Conservation (phyloP, 1,139 yeast genomes). For the Magnusiomyces ingens region DNA sequence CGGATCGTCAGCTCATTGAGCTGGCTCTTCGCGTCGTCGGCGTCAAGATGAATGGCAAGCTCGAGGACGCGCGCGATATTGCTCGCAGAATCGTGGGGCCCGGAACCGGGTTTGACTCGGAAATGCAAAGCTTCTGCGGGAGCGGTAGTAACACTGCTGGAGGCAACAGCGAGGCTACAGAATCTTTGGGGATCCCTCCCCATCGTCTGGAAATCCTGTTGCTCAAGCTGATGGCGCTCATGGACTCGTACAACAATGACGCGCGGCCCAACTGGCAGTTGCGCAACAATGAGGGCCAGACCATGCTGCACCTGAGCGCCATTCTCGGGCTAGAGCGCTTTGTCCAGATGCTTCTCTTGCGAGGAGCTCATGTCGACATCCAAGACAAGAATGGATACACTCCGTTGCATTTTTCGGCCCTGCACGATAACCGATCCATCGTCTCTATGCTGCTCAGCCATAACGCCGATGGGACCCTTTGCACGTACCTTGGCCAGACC, state of each 20-base stretch:
- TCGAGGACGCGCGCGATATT: slow-evolving; percentile 83
- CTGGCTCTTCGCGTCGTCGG: slow-evolving; percentile 89
- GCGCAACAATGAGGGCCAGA: slow-evolving; percentile 70
- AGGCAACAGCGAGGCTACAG: slow-evolving; percentile 6
- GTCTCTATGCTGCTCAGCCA: slow-evolving; percentile 50
- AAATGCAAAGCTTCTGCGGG: slow-evolving; percentile 1
- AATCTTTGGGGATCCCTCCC: slow-evolving; percentile 25
- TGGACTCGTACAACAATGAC: slow-evolving; percentile 51
- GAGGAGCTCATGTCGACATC: slow-evolving; percentile 66
- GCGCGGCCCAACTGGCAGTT: slow-evolving; percentile 65
- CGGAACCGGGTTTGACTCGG: slow-evolving; percentile 17
- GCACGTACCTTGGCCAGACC: slow-evolving; percentile 46
- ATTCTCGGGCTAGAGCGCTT: slow-evolving; percentile 57
- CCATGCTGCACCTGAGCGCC: slow-evolving; percentile 73
- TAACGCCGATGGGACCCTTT: slow-evolving; percentile 52
- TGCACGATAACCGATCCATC: slow-evolving; percentile 57
- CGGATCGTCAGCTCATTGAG: slow-evolving; percentile 86
- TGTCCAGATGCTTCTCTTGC: slow-evolving; percentile 53
- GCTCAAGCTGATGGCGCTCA: slow-evolving; percentile 56
- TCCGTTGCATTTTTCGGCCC: slow-evolving; percentile 74
- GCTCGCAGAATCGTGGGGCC: slow-evolving; percentile 64
- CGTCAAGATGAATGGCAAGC: slow-evolving; percentile 81
- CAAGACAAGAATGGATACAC: slow-evolving; percentile 70
- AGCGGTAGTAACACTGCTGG: neutral
- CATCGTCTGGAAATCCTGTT: slow-evolving; percentile 55